Evolutionary conservation across 371 early-diverging fungal species (phyloP), one percentile per base, ranked within the genome.

Genomic region (Funneliformis caledonium): DNA sequence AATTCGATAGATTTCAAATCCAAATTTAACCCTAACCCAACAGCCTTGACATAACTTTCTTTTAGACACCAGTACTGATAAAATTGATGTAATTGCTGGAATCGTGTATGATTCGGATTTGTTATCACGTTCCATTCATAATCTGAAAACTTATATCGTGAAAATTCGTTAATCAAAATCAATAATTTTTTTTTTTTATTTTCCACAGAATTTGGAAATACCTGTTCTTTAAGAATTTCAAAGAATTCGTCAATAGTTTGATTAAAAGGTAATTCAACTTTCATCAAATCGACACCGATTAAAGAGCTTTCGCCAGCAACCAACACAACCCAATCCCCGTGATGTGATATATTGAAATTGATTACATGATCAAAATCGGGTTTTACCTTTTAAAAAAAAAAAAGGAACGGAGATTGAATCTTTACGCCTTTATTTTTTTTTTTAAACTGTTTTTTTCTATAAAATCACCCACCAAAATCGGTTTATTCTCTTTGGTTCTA

Each of bases 291-390:
- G 2, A 91, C 83, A 43, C 92, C 92, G 42, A 92, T 83, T 10
- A 76, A 72, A 60, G 81, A 75, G 59, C 72, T 62, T 47, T 67
- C 69, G 52, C 81, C 82, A 14, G 85, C 86, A 14, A 84, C 88
- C 43, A 89, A 86, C 26, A 89, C 85, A 22, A 90, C 89, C 90
- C 89, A 92, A 83, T 89, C 85, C n/a, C 91, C 91, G 81, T 90
- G 89, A 85, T 92, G 92, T 12, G 91, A 90, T 56, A 85, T 82
- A 84, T 92, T 92, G 77, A 88, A 91, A 76, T 88, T 87, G 6
- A 80, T 68, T 67, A 37, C 22, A 12, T 16, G 16, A 72, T 80
- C 45, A 16, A n/a, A 48, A 33, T 70, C 70, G 8, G 70, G 70
- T 16, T 47, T 47, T 19, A 70, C 22, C 70, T 67, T 37, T 47